Conservation (phyloP, 208 protist species). For the Leishmania gerbilli region DNA sequence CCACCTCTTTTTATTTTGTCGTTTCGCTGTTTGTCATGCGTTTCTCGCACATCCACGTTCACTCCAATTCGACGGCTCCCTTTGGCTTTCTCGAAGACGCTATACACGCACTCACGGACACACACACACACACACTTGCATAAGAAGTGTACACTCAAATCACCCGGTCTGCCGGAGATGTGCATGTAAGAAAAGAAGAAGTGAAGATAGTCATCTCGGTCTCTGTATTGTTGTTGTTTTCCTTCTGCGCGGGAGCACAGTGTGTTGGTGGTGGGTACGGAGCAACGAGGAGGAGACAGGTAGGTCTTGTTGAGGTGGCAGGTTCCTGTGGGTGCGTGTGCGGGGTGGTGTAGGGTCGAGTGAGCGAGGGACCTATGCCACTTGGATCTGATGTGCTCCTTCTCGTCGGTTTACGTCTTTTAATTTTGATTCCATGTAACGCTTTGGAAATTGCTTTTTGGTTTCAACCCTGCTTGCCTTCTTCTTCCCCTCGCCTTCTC, state of each 20-base stretch:
- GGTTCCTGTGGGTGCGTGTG: background rate
- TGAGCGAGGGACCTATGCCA: background rate
- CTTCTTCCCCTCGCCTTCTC: slow-evolving; percentile 1
- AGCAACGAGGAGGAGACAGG: background rate
- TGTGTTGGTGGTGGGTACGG: background rate
- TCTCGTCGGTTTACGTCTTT: too few species aligned
- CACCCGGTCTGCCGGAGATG: background rate
- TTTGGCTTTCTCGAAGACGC: background rate
- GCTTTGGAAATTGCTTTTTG: background rate
- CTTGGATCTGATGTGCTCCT: background rate
- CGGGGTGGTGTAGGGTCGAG: background rate
- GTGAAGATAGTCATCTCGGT: background rate
- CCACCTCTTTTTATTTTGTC: background rate
- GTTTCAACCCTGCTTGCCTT: background rate
- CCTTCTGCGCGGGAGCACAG: too few species aligned
- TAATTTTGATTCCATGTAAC: background rate
- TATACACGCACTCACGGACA: background rate
- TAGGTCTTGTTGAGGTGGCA: background rate
- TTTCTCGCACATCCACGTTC: background rate
- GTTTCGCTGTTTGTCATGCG: background rate
- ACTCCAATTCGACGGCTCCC: background rate
- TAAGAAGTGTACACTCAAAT: background rate
- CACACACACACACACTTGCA: background rate
- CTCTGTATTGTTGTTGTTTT: background rate
- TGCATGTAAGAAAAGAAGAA: background rate